Base-by-base conservation (phyloP, 78 protist species). In the Chrysochromulina parva region DNA sequence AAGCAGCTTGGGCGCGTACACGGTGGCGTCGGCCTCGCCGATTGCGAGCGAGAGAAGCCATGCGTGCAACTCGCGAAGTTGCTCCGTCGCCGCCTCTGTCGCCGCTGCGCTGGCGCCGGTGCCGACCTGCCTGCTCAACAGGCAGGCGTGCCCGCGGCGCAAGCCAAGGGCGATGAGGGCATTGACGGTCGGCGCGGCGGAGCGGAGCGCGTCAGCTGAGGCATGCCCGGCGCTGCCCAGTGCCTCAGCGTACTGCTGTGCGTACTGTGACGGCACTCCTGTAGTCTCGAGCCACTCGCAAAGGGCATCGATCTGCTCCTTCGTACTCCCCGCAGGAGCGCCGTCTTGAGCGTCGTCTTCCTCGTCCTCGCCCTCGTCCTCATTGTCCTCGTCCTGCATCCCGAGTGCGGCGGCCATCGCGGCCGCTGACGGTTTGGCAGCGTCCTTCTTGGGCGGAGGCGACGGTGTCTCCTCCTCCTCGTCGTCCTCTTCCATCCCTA, bases 331-430 rank as follows among this genome's bases (percentile, higher is more conserved):
- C 38, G 19, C 17, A 4, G n/a, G n/a, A 22, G n/a, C 71, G 47
- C 19, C 71, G 52, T 17, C 78, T 24, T 16, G 50, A 28, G 14
- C 54, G 16, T 11, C 78, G 50, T 69, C 78, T 13, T 69, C 78
- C 78, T 47, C 85, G n/a, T 76, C 58, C 26, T 47, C 85, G 7
- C 5, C 82, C 54, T 76, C 85, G 59, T 76, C 85, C 60, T 47
- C 85, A 13, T 13, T 17, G 20, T 13, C 58, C 20, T 47, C 54
- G 20, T n/a, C 85, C 85, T 17, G 9, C 28, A 14, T 13, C 62
- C 7, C 13, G 62, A 76, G 85, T 1, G 85, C 85, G 16, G 60
- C 85, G 17, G 85, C 58, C 16, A 76, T 6, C 58, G 60, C 54
- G 54, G 24, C 2, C 26, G 24, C 6, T 38, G 38, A 16, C 47